A percentile compares a stretch with the other conserved stretches of the same genome.
Evolutionary conservation across 2,329 filamentous ascomycete genomes (phyloP).

Genomic region (Microdochium paspali): DNA sequence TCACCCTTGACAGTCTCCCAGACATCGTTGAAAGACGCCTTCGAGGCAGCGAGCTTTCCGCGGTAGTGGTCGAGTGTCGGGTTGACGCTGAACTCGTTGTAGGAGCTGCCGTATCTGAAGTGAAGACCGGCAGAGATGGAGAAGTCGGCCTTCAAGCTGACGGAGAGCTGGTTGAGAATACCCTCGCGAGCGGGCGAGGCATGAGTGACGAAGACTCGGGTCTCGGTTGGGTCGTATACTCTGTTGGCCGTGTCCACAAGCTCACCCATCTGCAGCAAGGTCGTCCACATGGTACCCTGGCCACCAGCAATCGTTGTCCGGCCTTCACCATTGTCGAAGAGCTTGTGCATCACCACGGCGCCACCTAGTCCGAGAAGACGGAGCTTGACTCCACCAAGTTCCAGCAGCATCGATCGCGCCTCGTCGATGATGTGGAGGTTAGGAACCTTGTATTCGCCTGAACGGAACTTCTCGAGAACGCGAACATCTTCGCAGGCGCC

Average conservation of each 20-base stretch:
- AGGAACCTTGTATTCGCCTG: conserved; percentile 93
- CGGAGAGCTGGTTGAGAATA: conserved; percentile 93
- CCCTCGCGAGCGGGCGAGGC: conserved; percentile 94
- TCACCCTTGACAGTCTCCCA: conserved; percentile 98
- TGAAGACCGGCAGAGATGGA: conserved; percentile 95
- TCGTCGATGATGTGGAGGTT: conserved; percentile 99
- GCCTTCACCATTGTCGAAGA: conserved; percentile 97
- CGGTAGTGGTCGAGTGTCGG: conserved; percentile 97
- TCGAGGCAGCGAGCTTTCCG: conserved; percentile 94
- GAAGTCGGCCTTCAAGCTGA: conserved; percentile 95
- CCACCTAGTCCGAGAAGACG: conserved; percentile 88
- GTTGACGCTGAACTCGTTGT: conserved; percentile 99
- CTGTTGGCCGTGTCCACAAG: conserved; percentile 95
- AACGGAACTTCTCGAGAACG: conserved; percentile 93
- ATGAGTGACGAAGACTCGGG: conserved; percentile 91
- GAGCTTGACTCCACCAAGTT: conserved; percentile 92
- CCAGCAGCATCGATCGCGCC: conserved; percentile 88
- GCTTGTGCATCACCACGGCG: conserved; percentile 98
- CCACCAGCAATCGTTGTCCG: conserved; percentile 96
- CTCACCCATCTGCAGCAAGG: conserved; percentile 94
- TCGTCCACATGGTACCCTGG: conserved; percentile 99
- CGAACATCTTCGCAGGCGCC: conserved; percentile 97
- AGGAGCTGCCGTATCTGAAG: conserved; percentile 97
- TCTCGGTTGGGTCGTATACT: conserved; percentile 97
- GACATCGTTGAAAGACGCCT: conserved; percentile 97